Evolutionary conservation across 768 basidiomycete genomes (phyloP).

Genomic region (Leccinum obscurum): DNA sequence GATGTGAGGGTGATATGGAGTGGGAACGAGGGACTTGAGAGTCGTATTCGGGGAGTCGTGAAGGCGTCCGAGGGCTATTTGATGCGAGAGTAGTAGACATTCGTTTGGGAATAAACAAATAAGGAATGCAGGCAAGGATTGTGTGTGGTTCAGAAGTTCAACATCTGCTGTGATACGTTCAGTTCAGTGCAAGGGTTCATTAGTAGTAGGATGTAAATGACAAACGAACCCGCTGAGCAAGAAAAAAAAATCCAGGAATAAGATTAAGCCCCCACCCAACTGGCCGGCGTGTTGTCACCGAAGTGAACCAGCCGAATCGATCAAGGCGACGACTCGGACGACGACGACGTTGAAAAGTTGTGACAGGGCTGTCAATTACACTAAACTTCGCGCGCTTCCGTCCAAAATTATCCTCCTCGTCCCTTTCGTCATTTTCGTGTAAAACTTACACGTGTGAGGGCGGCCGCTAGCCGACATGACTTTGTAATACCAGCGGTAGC

Average conservation of each 20-base stretch:
- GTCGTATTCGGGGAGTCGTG: conserved; percentile 25
- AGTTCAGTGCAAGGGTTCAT: not conserved
- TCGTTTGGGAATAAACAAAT: conserved; percentile 25
- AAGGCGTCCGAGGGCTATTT: conserved; percentile 13
- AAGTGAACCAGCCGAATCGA: not conserved
- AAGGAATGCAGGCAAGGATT: conserved; percentile 18
- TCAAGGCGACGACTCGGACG: conserved; percentile 5
- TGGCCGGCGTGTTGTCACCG: not conserved
- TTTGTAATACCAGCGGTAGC: not conserved
- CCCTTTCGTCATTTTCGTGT: conserved; percentile 2
- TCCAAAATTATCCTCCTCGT: not conserved
- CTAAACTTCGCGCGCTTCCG: conserved; percentile 10
- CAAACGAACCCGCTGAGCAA: conserved; percentile 2
- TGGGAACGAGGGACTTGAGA: conserved; percentile 2
- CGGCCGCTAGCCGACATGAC: not conserved
- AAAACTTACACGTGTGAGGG: conserved; percentile 8
- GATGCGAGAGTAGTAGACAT: conserved; percentile 28
- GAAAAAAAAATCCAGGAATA: not conserved
- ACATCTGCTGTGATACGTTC: conserved; percentile 7
- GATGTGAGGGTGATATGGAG: not conserved
- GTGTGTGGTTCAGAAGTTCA: conserved; percentile 20
- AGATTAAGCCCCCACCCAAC: not conserved
- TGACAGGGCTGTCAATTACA: conserved; percentile 23
- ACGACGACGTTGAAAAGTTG: not conserved
- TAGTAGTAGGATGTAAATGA: not conserved